phyloP scores from a whole-genome alignment of 805 yeast species.

The Pichia membranifaciens region DNA sequence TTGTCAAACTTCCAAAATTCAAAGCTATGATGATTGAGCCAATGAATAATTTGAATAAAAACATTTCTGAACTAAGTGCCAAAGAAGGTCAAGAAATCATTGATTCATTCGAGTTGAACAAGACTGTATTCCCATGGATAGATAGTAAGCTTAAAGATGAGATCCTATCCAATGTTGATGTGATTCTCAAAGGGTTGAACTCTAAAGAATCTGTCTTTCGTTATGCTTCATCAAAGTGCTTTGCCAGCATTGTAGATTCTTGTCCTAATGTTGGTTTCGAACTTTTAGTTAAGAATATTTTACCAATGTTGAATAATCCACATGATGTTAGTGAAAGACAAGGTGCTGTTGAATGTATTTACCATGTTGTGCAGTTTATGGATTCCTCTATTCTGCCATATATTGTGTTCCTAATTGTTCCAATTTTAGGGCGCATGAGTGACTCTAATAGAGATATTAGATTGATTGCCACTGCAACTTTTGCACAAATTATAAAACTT shows the following conservation, averaged over 20 bases:
- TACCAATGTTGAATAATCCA: slow-evolving; percentile 79
- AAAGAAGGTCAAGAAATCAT: slow-evolving; percentile 70
- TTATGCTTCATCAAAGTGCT: slow-evolving; percentile 83
- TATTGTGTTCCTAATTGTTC: slow-evolving; percentile 91
- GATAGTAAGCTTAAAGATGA: slow-evolving; percentile 42
- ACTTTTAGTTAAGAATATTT: slow-evolving; percentile 63
- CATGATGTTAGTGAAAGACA: slow-evolving; percentile 68
- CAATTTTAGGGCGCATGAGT: slow-evolving; percentile 96
- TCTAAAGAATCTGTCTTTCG: slow-evolving; percentile 79
- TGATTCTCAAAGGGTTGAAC: slow-evolving; percentile 47
- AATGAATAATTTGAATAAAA: slow-evolving; percentile 31
- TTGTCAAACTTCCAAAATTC: slow-evolving; percentile 62
- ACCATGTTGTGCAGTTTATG: slow-evolving; percentile 80
- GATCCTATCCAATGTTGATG: slow-evolving; percentile 48
- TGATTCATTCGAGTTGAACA: slow-evolving; percentile 77
- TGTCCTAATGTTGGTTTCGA: slow-evolving; percentile 70
- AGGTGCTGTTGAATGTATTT: slow-evolving; percentile 89
- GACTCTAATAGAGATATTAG: slow-evolving; percentile 88
- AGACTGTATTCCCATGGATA: slow-evolving; percentile 66
- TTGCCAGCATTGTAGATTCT: slow-evolving; percentile 70
- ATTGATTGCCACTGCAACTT: slow-evolving; percentile 86
- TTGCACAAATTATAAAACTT: slow-evolving; percentile 90
- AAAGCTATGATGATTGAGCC: slow-evolving; percentile 62
- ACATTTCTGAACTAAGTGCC: slow-evolving; percentile 32
- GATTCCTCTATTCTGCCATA: slow-evolving; percentile 87